Evolutionary conservation across 148 eudicot species (phyloP), one percentile per base, ranked within the genome.

Genomic region (Nepenthes gracilis): DNA sequence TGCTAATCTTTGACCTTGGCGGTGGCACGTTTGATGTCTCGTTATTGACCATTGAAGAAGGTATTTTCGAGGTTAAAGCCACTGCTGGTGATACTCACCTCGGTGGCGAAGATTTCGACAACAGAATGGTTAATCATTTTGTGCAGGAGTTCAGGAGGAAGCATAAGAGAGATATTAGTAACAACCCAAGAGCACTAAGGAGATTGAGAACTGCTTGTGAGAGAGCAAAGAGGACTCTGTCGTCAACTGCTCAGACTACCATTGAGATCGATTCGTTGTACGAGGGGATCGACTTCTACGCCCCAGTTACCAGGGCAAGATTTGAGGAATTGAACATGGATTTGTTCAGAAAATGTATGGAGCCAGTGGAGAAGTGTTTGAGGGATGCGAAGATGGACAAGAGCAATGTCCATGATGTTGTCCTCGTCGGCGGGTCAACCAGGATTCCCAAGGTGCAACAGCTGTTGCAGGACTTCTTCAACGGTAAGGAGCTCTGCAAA

Each of bases 301-400:
- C 84, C 12, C 68, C 84, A 4, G 77, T 79, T 14, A 79, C 83
- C 36, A 77, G 83, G 34, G 83, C 83, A 23, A 78, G 80, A 37
- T 76, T 80, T 40, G 80, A 77, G 74, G 84, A 80, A 52, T 43
- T 80, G 35, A 80, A 80, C 72, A 80, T 80, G 74, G 77, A 77
- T 47, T 58, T 80, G 60, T 80, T 80, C 65, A 80, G 84, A 64
- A 80, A 80, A 77, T 80, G 84, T 75, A 78, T 81, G 85, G 80
- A 81, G 72, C 85, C 82, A 1, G 82, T 78, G 2, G 82, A 72
- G 75, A 81, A 78, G 63, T 81, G 85, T 48, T 63, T 80, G 58
- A 75, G 83, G 69, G 83, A 79, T 67, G 83, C 83, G 1, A 79
- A 79, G 70, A 75, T 79, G 72, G 83, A 80, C 23, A 80, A 80